Evolutionary conservation across 352 stramenopile species (phyloP).

Genomic region (Phytophthora megakarya): DNA sequence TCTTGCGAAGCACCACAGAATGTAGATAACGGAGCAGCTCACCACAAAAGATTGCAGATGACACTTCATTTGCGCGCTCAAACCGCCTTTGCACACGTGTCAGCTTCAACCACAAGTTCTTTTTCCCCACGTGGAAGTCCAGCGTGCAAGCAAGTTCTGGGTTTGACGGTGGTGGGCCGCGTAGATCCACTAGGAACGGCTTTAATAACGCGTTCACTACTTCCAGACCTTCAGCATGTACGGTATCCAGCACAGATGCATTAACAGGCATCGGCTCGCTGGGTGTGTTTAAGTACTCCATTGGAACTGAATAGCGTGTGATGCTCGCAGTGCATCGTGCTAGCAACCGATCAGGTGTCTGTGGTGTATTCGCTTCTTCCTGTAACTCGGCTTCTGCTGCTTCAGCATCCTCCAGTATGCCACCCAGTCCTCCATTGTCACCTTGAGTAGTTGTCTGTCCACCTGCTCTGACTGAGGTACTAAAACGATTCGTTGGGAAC

Average conservation of each 20-base stretch:
- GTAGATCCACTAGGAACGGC: conserved; percentile 61
- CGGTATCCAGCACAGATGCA: conserved; percentile 37
- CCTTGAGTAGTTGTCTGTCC: conserved; percentile 12
- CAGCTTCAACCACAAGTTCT: conserved; percentile 59
- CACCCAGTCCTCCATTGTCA: conserved; percentile 29
- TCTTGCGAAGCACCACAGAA: conserved; percentile 71
- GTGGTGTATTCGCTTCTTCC: conserved; percentile 18
- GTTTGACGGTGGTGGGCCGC: conserved; percentile 34
- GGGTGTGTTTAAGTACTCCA: conserved; percentile 54
- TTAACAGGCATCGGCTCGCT: conserved; percentile 70
- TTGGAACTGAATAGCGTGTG: conserved; percentile 54
- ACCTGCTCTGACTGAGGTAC: conserved; percentile 17
- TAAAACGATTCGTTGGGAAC: conserved; percentile 39
- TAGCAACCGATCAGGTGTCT: conserved; percentile 56
- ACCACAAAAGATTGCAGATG: conserved; percentile 68
- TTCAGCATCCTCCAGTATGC: conserved; percentile 55
- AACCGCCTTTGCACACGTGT: conserved; percentile 54
- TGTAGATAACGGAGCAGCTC: conserved; percentile 73
- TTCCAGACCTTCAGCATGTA: conserved; percentile 57
- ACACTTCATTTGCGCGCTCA: conserved; percentile 63
- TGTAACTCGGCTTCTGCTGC: conserved; percentile 38
- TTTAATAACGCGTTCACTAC: conserved; percentile 54
- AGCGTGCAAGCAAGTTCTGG: conserved; percentile 53
- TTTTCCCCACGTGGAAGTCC: conserved; percentile 63
- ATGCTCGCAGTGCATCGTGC: conserved; percentile 54